Conservation (phyloP, 2,329 filamentous ascomycete genomes). For the Penicillium glabrum region DNA sequence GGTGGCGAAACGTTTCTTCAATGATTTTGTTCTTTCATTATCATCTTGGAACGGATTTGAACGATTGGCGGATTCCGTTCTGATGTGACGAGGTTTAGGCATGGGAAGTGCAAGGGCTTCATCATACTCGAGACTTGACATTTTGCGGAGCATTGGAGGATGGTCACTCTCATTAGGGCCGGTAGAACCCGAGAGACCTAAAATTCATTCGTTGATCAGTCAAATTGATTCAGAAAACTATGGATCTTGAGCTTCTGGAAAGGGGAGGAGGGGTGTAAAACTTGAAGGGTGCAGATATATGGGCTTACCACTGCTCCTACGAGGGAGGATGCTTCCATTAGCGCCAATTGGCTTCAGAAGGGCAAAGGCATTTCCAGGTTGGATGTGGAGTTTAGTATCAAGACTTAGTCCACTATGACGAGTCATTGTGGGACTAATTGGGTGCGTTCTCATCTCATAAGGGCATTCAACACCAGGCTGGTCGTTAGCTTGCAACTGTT, state of each 20-base stretch:
- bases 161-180: background rate
- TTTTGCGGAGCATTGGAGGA: constrained; percentile 14
- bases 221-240: background rate
- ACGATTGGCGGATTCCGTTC: background rate
- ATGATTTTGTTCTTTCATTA: background rate
- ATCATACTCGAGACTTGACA: constrained; percentile 26
- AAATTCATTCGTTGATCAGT: background rate
- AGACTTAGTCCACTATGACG: background rate
- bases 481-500: background rate
- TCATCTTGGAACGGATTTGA: background rate
- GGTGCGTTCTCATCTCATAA: background rate
- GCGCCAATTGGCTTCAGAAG: constrained; percentile 15
- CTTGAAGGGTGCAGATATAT: background rate
- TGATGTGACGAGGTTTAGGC: constrained; percentile 22
- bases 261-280: no score
- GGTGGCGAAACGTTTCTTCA: constrained; percentile 18
- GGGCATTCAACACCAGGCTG: background rate
- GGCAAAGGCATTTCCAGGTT: constrained; percentile 29
- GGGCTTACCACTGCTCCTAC: constrained; percentile 5
- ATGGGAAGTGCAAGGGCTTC: constrained; percentile 28
- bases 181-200: background rate
- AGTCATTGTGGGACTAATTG: background rate
- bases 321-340: constrained; percentile 3
- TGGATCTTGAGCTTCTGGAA: background rate
- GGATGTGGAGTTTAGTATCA: background rate